These are phyloP conservation scores for Trichosporon faecale DNA, from an alignment of 1,284 basidiomycete species.

Conservation along the genomic window DNA sequence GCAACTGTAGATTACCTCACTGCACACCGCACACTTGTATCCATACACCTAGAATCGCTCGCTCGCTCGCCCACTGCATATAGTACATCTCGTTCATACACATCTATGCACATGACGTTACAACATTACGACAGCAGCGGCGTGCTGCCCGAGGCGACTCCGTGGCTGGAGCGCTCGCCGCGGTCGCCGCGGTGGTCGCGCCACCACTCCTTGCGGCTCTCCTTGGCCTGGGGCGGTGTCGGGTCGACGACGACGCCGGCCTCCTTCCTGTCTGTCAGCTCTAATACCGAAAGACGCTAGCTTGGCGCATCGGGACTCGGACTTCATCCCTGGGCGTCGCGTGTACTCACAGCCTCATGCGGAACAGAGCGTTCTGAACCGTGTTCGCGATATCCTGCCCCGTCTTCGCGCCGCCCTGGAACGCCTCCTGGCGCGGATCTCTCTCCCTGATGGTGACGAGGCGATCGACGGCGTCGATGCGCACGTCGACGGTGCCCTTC, in stretches of 20 bases:
- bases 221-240: conserved; percentile 14
- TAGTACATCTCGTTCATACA: background rate
- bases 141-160: too few relatives aligned
- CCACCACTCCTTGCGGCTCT: conserved; percentile 2
- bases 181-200: background rate
- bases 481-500: conserved; percentile 32
- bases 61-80: background rate
- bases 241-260: conserved; percentile 37
- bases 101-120: background rate
- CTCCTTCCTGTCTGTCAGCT: conserved; percentile 31
- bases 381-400: conserved; percentile 28
- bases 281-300: background rate
- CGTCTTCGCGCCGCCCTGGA: conserved; percentile 26
- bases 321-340: background rate
- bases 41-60: too few relatives aligned
- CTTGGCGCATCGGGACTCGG: background rate
- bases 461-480: conserved; percentile 45
- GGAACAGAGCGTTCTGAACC: conserved; percentile 31
- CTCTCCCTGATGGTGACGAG: conserved; percentile 29
- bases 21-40: too few relatives aligned
- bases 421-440: conserved; percentile 35
- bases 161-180: background rate
- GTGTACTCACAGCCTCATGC: conserved; percentile 41
- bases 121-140: background rate
- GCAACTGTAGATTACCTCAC: too few relatives aligned